Evolutionary conservation across 495 filamentous ascomycete genomes (phyloP), one percentile per base, ranked within the genome.

Genomic region (Lichina pygmaea): DNA sequence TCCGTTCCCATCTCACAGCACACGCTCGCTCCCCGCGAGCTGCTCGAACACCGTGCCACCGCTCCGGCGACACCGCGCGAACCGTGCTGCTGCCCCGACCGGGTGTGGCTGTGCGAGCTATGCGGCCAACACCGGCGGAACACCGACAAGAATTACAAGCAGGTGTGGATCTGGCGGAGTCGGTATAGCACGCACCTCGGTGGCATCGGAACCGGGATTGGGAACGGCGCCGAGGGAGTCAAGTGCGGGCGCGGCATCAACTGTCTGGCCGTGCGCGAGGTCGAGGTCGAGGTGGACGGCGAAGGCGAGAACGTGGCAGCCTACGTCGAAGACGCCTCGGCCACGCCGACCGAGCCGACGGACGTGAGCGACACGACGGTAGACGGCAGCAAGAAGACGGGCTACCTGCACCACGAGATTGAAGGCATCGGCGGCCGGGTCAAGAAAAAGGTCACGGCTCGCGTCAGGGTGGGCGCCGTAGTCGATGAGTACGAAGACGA

Each of bases 131-230:
- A 66, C 10, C 68, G 89, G 37, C 66, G 71, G 24, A 69, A 63
- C 39, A 67, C 68, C 13, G 83, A 93, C 54, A 69, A 67, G 11
- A 77, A 75, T 32, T 92, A 93, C 58, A 62, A 68, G 37, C 75
- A 78, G 34, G 77, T 83, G 34, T 93, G 85, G 85, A 72, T 65
- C 16, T 93, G 85, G 84, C 77, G 85, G 15, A 82, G 72, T 17
- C 70, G 78, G n/a, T 93, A 91, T 60, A 73, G 75, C 42, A 73
- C 75, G 15, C 75, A 72, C 33, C 76, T 84, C 0, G 81, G 82
- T 34, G 81, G 81, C 0, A 61, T 91, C 0, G 82, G 84, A 4
- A 83, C 78, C 2, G 85, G 85, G 12, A 86, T 89, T 42, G 81
- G 83, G 39, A 83, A 91, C 53, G 85, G 84, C 46, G 72, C 80